A percentile compares a stretch with the other conserved stretches of the same genome.
These are phyloP conservation scores for Pseudogymnoascus sp. DNA, from an alignment of 2,329 filamentous ascomycete species.

Conservation along the genomic window DNA sequence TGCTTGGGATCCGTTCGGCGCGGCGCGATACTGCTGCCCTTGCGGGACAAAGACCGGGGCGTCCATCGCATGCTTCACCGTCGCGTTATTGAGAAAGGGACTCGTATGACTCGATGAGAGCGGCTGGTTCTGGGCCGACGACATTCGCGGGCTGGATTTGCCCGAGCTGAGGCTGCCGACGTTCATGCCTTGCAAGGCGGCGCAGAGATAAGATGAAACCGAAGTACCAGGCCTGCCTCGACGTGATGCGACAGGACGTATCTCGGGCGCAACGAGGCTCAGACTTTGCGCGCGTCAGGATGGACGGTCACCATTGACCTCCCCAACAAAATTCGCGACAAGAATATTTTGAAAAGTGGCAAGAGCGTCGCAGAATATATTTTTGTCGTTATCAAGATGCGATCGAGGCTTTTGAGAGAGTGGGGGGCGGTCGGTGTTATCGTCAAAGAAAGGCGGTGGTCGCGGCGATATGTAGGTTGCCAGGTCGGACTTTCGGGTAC, in stretches of 20 bases:
- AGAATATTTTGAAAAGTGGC: neutral
- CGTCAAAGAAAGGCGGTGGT: neutral
- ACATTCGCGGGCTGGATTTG: constrained; percentile 1
- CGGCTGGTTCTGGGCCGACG: neutral
- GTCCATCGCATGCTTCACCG: constrained; percentile 30
- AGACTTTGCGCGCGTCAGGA: constrained; percentile 6
- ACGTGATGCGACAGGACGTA: neutral
- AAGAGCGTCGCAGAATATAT: constrained; percentile 2
- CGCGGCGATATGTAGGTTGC: neutral
- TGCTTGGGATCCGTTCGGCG: constrained; percentile 23
- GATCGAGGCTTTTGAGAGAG: neutral
- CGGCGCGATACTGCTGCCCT: constrained; percentile 24
- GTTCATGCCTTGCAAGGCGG: constrained; percentile 8
- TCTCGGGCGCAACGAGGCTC: neutral
- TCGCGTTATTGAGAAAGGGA: constrained; percentile 10
- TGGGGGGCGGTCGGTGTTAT: neutral
- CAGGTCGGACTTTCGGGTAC: constrained; percentile 4
- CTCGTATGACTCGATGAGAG: constrained; percentile 9
- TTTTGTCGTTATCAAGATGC: neutral
- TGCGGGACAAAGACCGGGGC: constrained; percentile 26
- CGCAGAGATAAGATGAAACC: constrained; percentile 2
- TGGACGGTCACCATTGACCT: constrained; percentile 4
- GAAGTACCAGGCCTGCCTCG: neutral
- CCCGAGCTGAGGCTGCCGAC: constrained; percentile 2
- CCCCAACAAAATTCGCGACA: neutral